Evolutionary conservation across 345 rosid species (phyloP), one percentile per base, ranked within the genome.

Genomic region (Rhizophora mangle): DNA sequence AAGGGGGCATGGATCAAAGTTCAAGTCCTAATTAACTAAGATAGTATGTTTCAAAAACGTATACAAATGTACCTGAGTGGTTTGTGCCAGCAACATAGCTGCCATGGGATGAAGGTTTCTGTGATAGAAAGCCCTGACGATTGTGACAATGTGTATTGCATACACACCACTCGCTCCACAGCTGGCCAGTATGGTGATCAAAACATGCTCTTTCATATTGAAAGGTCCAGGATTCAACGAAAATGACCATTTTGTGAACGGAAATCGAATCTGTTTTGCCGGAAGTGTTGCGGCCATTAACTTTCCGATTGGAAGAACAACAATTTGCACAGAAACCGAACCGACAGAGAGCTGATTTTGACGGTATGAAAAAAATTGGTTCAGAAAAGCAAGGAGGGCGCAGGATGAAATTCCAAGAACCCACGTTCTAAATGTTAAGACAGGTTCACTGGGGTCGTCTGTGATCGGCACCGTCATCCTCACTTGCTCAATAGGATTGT

Each of bases 171-270:
- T 27, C 0, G 82, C 30, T 22, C 87, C 83, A 68, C 76, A 72
- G 63, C 57, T 73, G 5, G 89, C 76, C 13, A 85, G 72, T 29
- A 85, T 83, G 22, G 84, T 83, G 67, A 83, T 74, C 71, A 83
- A 60, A 2, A 65, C 87, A 19, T 85, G 87, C 69, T 83, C 89
- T 62, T 85, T 85, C 69, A 83, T 3, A 37, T 36, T 78, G 75
- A 83, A 83, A 0, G 87, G 89, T 27, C 89, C 87, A 0, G 89
- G 86, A 80, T 84, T 84, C 72, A 86, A 3, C 1, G 87, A 74
- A 65, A 86, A 86, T 0, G 81, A 69, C 86, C 85, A 86, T 19
- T 68, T 72, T 0, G 81, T 79, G 29, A 78, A 68, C 0, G 87
- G 86, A 6, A 86, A 8, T 20, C 6, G 11, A 1, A 84, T 5